Base-by-base conservation (phyloP, 1,139 yeast genomes). In the Blastobotrys ciferrii region DNA sequence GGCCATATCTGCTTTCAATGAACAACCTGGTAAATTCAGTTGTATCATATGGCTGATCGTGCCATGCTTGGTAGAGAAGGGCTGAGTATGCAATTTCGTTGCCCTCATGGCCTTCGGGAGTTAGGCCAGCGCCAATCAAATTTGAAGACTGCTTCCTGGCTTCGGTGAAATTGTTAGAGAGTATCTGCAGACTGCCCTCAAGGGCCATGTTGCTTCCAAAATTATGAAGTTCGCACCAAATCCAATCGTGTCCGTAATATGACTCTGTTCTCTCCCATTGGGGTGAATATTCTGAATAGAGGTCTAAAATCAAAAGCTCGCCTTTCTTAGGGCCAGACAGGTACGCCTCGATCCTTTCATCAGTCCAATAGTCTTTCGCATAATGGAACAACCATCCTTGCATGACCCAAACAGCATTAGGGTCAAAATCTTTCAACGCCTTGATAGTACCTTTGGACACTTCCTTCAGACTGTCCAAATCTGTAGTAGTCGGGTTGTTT, bases 91-190 rank as follows among this genome's bases (percentile, higher is more conserved):
- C 37, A 23, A 50, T 49, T 32, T 50, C 49, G 46, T 50, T 49
- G 5, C 53, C 55, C 32, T 53, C 55, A 18, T 50, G 52, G 9
- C 56, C 57, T 33, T 53, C 57, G 48, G 50, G 52, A 4, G 57
- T 45, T n/a, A 53, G 48, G 4, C 57, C 57, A 2, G 48, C 51
- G 3, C 57, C 57, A 11, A 37, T 43, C 32, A 53, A 32, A 18
- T 31, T 35, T 14, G 53, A 43, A 31, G 45, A 37, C 30, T 35
- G 25, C 18, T 14, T 17, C 14, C 49, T 43, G 30, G 55, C 55
- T 12, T 33, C 44, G 15, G 54, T 48, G 32, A 49, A 50, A 30
- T 50, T 48, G 32, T 46, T 31, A 15, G 54, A 52, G 19, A 53
- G 30, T 17, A 44, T 47, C 20, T 50, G 51, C 30, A 53, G 14